phyloP scores from a whole-genome alignment of 164 flowering plant species.

The Tetrastigma voinierianum region DNA sequence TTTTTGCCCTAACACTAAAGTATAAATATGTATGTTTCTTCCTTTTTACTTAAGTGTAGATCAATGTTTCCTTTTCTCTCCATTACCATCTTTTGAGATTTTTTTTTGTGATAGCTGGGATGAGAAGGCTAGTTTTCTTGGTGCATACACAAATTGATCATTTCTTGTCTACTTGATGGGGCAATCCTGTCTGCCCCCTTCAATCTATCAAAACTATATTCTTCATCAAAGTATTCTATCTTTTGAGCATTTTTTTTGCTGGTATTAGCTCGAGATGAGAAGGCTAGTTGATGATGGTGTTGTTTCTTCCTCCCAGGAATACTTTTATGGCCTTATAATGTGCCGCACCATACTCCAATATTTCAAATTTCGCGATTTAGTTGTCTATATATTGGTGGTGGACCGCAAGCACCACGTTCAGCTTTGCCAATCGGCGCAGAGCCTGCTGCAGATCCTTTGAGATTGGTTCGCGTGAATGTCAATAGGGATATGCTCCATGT shows the following conservation, averaged over 20 bases:
- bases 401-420: slow-evolving; percentile 94
- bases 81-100: too few relatives aligned
- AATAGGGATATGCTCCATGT: slow-evolving; percentile 76
- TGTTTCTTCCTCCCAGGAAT: slow-evolving; percentile 56
- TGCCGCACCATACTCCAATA: slow-evolving; percentile 85
- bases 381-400: slow-evolving; percentile 80
- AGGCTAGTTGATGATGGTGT: neutral
- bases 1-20: too few relatives aligned
- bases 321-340: slow-evolving; percentile 83
- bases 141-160: neutral
- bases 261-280: slow-evolving; percentile 7
- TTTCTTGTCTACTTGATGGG: neutral
- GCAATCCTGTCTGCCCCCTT: neutral
- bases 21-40: too few relatives aligned
- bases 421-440: slow-evolving; percentile 94
- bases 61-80: too few relatives aligned
- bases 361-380: slow-evolving; percentile 76
- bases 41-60: too few relatives aligned
- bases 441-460: slow-evolving; percentile 85
- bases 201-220: neutral
- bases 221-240: neutral
- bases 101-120: too few relatives aligned
- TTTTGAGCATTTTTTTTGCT: neutral
- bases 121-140: too few relatives aligned
- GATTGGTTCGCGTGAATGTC: slow-evolving; percentile 66